Evolutionary conservation across 179 eudicot species (phyloP).

Genomic region (Monotropa hypopitys): DNA sequence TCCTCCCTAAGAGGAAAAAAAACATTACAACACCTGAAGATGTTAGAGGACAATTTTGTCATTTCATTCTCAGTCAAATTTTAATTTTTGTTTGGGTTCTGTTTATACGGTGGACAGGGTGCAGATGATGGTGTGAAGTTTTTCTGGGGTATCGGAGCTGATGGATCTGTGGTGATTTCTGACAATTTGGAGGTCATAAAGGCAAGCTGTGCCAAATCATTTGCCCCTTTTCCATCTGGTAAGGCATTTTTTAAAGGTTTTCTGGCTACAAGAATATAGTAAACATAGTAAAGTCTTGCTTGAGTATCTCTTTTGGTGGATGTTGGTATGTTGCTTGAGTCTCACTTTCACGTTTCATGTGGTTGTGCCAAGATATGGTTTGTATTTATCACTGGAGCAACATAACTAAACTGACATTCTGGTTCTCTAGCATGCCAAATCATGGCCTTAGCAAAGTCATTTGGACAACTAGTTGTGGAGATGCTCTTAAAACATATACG

Average conservation of each 20-base stretch:
- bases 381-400: not conserved
- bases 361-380: not conserved
- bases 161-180: conserved; percentile 70
- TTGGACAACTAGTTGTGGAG: not conserved
- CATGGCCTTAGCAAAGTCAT: not conserved
- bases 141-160: conserved; percentile 71
- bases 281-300: not conserved
- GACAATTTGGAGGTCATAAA: conserved; percentile 48
- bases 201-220: conserved; percentile 69
- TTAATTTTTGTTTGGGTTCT: not conserved
- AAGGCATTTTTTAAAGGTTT: not conserved
- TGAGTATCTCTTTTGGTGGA: no score
- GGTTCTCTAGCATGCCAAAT: not conserved
- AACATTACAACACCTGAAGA: not conserved
- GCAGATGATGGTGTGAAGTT: conserved; percentile 47
- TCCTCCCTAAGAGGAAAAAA: not conserved
- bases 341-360: not conserved
- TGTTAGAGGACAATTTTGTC: not conserved
- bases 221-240: conserved; percentile 77
- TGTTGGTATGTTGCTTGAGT: no score
- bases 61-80: not conserved
- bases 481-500: not conserved
- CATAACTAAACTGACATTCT: not conserved
- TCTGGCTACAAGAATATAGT: not conserved
- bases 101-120: conserved; percentile 23